phyloP scores from a whole-genome alignment of 345 rosid genomes.

The Linum trigynum region DNA sequence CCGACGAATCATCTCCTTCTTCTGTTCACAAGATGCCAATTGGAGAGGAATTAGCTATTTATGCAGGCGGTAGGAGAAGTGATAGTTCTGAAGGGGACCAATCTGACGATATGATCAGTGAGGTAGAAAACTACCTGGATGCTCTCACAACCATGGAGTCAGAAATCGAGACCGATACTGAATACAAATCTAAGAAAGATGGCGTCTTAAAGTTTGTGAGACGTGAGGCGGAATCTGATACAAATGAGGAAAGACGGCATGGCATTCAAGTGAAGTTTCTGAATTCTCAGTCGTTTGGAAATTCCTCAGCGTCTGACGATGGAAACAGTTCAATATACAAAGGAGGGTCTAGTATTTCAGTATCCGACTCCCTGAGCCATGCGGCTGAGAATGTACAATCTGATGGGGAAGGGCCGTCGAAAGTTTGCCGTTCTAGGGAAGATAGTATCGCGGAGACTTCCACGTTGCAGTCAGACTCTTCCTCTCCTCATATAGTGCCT shows the following conservation, averaged over 20 bases:
- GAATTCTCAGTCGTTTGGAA: conserved; percentile 53
- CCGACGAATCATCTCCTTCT: conserved; percentile 14
- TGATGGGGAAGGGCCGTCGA: conserved; percentile 44
- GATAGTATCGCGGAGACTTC: conserved; percentile 21
- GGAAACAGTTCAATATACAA: conserved; percentile 51
- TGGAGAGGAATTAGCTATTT: conserved; percentile 32
- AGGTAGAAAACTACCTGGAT: conserved; percentile 82
- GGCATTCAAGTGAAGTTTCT: conserved; percentile 41
- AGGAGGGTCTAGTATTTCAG: conserved; percentile 42
- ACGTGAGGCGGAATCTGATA: conserved; percentile 32
- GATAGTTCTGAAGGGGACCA: conserved; percentile 39
- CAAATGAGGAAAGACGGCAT: conserved; percentile 36
- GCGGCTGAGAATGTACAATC: conserved; percentile 38
- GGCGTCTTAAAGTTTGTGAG: conserved; percentile 25
- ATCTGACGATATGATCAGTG: conserved; percentile 75
- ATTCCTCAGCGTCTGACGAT: conserved; percentile 59
- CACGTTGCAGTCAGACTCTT: conserved; percentile 24
- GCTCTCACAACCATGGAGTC: conserved; percentile 86
- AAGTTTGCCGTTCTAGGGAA: conserved; percentile 27
- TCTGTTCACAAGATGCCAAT: conserved; percentile 18
- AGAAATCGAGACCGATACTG: conserved; percentile 70
- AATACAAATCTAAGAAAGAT: conserved; percentile 29
- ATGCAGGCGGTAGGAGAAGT: conserved; percentile 27
- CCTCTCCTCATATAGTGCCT: conserved; percentile 23
- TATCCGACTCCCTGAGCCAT: conserved; percentile 47